A percentile compares a stretch with the other conserved stretches of the same genome.
Conservation (phyloP, 306 rosid species). For the Cajanus cajan region DNA sequence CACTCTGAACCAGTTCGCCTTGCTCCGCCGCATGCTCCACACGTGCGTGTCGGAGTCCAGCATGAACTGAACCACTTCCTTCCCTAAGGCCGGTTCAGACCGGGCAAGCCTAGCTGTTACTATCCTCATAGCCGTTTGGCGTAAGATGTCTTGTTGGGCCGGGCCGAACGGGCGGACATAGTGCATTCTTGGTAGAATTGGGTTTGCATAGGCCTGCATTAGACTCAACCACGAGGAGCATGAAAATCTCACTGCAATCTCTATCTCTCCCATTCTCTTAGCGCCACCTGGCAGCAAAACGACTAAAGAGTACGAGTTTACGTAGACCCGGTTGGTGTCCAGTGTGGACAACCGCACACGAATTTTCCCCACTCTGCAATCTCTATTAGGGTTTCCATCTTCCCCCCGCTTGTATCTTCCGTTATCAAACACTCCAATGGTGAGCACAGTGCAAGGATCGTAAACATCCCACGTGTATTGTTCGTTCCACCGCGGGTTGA, state of each 20-base stretch:
- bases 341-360: conserved; percentile 73
- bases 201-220: conserved; percentile 66
- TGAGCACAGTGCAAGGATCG: conserved; percentile 80
- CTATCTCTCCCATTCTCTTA: conserved; percentile 87
- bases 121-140: conserved; percentile 75
- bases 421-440: conserved; percentile 75
- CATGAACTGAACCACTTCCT: conserved; percentile 82
- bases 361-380: conserved; percentile 62
- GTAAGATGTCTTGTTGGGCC: conserved; percentile 71
- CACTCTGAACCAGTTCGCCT: conserved; percentile 78
- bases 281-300: conserved; percentile 76
- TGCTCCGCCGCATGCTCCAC: conserved; percentile 91
- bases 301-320: conserved; percentile 54
- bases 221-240: conserved; percentile 79
- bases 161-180: conserved; percentile 74
- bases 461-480: conserved; percentile 89
- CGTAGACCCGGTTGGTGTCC: conserved; percentile 66
- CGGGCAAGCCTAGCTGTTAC: conserved; percentile 72
- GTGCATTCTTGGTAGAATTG: conserved; percentile 86
- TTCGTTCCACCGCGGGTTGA: conserved; percentile 86
- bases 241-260: conserved; percentile 72
- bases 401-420: conserved; percentile 58
- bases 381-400: conserved; percentile 55
- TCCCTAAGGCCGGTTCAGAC: conserved; percentile 79
- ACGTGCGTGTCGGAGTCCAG: conserved; percentile 70